Evolutionary conservation across 176 grass and related monocot genomes (phyloP).

Genomic region (Triticum urartu): DNA sequence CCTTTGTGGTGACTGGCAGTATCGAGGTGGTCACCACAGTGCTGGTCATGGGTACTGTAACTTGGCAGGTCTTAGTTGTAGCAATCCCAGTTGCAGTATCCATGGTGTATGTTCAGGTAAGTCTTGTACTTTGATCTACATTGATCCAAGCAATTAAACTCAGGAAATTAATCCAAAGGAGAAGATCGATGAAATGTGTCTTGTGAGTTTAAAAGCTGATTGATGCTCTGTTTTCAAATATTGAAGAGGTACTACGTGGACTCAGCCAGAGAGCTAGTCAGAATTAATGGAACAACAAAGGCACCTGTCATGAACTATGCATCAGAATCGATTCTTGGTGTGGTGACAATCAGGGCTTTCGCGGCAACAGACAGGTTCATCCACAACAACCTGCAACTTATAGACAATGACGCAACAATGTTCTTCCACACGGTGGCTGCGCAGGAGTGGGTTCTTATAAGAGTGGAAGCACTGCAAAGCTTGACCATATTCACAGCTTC

Average conservation of each 20-base stretch:
- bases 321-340: slow-evolving; percentile 72
- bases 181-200: neutral
- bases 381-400: slow-evolving; percentile 61
- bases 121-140: slow-evolving; percentile 8
- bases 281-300: slow-evolving; percentile 95
- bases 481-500: slow-evolving; percentile 68
- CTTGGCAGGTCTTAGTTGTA: slow-evolving; percentile 80
- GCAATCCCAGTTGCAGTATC: slow-evolving; percentile 66
- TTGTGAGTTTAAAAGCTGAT: slow-evolving; percentile 12
- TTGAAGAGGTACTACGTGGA: slow-evolving; percentile 80
- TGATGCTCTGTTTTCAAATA: slow-evolving; percentile 20
- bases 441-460: slow-evolving; percentile 91
- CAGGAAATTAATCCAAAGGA: neutral
- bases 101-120: slow-evolving; percentile 74
- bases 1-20: slow-evolving; percentile 47
- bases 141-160: neutral
- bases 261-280: slow-evolving; percentile 84
- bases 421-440: slow-evolving; percentile 87
- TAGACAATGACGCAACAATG: slow-evolving; percentile 74
- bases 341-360: slow-evolving; percentile 77
- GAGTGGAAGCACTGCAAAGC: slow-evolving; percentile 80
- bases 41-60: slow-evolving; percentile 68
- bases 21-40: slow-evolving; percentile 46
- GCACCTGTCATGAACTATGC: slow-evolving; percentile 93
- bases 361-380: slow-evolving; percentile 61